Base-by-base conservation (phyloP, 164 flowering plant species). In the Buxus sempervirens region DNA sequence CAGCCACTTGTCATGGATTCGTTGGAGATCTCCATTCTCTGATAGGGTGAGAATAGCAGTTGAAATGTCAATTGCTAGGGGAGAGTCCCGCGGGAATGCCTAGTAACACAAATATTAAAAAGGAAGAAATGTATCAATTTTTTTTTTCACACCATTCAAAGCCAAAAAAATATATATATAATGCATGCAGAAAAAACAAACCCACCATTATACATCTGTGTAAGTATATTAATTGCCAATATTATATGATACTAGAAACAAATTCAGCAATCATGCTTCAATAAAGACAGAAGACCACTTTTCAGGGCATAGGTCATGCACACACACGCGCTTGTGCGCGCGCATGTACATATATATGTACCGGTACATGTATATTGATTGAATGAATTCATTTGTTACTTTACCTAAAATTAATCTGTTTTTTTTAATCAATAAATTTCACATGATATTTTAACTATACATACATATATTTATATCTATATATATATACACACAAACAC, bases 21-120 rank as follows among this genome's bases (percentile, higher is more conserved):
- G 69, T 72, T 85, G 89, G 9, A 85, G 86, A 71, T 85, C 89
- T n/a, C 89, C 89, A 62, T 74, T 82, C 74, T 85, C 89, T 19
- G 89, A 77, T 8, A 85, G 82, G 36, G 63, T 59, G 14, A 85
- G 74, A 67, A 85, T 80, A 21, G 89, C 85, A 14, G 84, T 82
- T 26, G 89, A 85, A 71, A 85, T 26, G 76, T 85, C 89, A 7
- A 79, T 69, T 0, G 86, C 84, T 65, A 85, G 66, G 15, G 85
- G 89, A 70, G 89, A 85, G 78, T 85, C 89, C 58, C 86, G 72
- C 16, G 82, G 85, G 71, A 85, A 85, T 53, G 80, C 89, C 89
- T 85, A 49, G 15, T 0, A 64, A 24, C 59, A 62, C 22, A 45
- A 76, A 45, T 4, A 45, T 4, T 1, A 10, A 45, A 45, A 15